phyloP scores from a whole-genome alignment of 768 basidiomycete genomes.

The Podaxis sp. region DNA sequence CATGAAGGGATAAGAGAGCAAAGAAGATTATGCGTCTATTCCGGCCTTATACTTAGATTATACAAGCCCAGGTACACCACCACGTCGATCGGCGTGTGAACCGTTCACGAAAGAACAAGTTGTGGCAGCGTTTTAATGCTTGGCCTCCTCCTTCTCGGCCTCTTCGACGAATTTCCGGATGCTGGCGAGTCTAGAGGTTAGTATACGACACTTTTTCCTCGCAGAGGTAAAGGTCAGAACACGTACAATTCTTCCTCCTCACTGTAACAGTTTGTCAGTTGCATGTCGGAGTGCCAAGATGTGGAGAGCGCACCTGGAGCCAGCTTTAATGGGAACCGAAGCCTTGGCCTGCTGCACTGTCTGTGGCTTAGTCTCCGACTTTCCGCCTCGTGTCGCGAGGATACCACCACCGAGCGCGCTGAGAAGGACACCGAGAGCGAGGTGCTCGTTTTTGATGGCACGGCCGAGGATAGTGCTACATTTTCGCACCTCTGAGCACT shows the following conservation, averaged over 20 bases:
- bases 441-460: slow-evolving; percentile 78
- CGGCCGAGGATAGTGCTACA: slow-evolving; percentile 75
- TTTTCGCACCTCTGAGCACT: background rate
- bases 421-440: slow-evolving; percentile 67
- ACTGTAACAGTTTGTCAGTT: slow-evolving; percentile 36
- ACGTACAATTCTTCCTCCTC: slow-evolving; percentile 84
- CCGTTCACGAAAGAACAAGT: background rate
- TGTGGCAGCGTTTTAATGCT: slow-evolving; percentile 36
- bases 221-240: background rate
- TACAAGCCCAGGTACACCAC: background rate
- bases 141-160: slow-evolving; percentile 72
- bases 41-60: slow-evolving; percentile 8
- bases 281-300: background rate
- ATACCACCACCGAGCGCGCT: slow-evolving; percentile 53
- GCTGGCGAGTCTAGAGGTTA: slow-evolving; percentile 39
- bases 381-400: slow-evolving; percentile 56
- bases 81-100: background rate
- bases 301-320: slow-evolving; percentile 60
- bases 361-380: slow-evolving; percentile 40
- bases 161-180: slow-evolving; percentile 80
- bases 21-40: slow-evolving; percentile 15
- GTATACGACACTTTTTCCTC: background rate
- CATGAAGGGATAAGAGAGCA: background rate
- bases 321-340: slow-evolving; percentile 61
- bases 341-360: slow-evolving; percentile 60